Base-by-base conservation (phyloP, 495 filamentous ascomycete genomes). In the Barbatosphaeria neglecta region DNA sequence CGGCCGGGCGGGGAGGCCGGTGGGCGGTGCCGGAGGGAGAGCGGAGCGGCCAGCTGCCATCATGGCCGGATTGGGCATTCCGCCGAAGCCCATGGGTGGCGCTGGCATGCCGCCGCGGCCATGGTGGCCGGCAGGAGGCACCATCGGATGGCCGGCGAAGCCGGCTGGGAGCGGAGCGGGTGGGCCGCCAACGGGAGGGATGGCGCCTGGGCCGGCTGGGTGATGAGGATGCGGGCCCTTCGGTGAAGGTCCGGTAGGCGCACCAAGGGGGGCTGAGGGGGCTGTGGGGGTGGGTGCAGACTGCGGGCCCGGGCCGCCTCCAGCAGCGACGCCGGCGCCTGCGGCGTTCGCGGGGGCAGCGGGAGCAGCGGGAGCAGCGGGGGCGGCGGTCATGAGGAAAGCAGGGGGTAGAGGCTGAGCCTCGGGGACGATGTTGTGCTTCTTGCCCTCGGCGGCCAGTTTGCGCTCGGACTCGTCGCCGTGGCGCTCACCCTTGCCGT, bases 401-500 rank as follows among this genome's bases (percentile, higher is more conserved):
- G 61, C 69, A 3, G 73, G 62, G 0, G 74, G 71, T 58, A 87
- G 79, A n/a, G 71, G 66, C 20, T 77, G 84, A 6, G 74, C 70
- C 44, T 83, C 80, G 33, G 81, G 84, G 17, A 80, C 74, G 45
- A 98, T 86, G 55, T 95, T 95, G 66, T 97, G 87, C 61, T 89
- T 90, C 60, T 89, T 87, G 44, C 90, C 92, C 61, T 95, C 87
- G 35, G 84, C 81, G 38, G 92, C 93, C 43, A 98, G 74, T 76
- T 84, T 88, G 53, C 92, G 77, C 66, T 98, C 92, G 25, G 93
- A 92, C 58, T 90, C 73, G 57, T 98, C 92, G 48, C 92, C 92
- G 60, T 98, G 92, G 22, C 93, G 76, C 68, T 97, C 92, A 50
- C 90, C 90, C 66, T 95, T 95, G 37, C 93, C 92, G 57, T 98